These are phyloP conservation scores for Sclerotiophoma versabilis DNA, from an alignment of 2,329 filamentous ascomycete genomes.

Conservation along the genomic window DNA sequence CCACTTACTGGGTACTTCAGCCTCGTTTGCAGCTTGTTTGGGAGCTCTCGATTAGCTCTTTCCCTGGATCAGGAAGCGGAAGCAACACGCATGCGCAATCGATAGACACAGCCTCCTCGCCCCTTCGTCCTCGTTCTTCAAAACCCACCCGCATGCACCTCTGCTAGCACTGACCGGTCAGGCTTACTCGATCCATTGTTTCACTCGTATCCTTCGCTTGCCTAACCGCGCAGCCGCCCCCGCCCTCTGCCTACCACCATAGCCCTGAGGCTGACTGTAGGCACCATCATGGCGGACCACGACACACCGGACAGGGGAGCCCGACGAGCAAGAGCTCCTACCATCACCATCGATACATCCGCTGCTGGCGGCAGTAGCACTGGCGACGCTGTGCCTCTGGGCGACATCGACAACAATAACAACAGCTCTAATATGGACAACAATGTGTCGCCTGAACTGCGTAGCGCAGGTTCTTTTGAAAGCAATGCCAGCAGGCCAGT, in stretches of 20 bases:
- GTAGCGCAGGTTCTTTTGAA: constrained; percentile 68
- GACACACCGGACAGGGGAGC: constrained; percentile 35
- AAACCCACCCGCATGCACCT: neutral
- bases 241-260: constrained; percentile 12
- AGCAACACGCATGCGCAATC: constrained; percentile 17
- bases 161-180: constrained; percentile 36
- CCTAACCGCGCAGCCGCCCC: constrained; percentile 29
- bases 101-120: constrained; percentile 7
- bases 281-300: constrained; percentile 41
- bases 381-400: constrained; percentile 45
- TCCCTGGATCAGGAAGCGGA: neutral
- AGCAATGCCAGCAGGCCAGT: constrained; percentile 69
- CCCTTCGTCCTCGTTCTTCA: neutral
- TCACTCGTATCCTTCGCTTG: constrained; percentile 35
- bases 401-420: constrained; percentile 44
- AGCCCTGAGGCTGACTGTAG: constrained; percentile 22
- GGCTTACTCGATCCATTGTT: constrained; percentile 37
- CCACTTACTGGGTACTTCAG: neutral
- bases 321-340: constrained; percentile 54
- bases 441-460: constrained; percentile 55
- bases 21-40: neutral
- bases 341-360: constrained; percentile 62
- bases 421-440: constrained; percentile 27
- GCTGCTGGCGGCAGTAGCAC: constrained; percentile 51
- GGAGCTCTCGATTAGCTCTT: neutral